A percentile compares a stretch with the other conserved stretches of the same genome.
These are phyloP conservation scores for Dendrobium officinale DNA, from an alignment of 106 monocot genomes.

Conservation along the genomic window DNA sequence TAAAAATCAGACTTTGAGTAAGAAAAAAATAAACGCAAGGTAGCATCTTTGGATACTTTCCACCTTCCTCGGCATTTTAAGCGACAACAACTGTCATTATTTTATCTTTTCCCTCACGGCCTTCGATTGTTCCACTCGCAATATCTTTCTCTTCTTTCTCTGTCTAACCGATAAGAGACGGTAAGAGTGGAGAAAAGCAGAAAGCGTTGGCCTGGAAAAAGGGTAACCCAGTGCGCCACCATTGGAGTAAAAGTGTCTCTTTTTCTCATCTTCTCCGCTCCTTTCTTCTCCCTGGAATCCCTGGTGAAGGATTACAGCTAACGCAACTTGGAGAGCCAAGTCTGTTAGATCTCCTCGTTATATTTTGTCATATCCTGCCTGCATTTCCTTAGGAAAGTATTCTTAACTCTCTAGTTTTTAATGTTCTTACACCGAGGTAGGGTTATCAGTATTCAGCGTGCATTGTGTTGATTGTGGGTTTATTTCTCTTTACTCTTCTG, in stretches of 20 bases:
- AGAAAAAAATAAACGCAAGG: background rate
- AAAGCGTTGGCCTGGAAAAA: slow-evolving; percentile 2
- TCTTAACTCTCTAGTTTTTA: background rate
- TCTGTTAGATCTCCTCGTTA: background rate
- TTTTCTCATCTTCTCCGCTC: background rate
- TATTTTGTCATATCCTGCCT: background rate
- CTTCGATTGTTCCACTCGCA: background rate
- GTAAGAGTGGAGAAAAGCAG: slow-evolving; percentile 3
- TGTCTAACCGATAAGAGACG: background rate
- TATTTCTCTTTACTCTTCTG: background rate
- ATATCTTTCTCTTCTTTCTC: no score
- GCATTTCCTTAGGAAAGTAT: background rate
- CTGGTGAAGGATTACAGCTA: background rate
- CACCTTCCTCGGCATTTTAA: slow-evolving; percentile 2
- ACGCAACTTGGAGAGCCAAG: background rate
- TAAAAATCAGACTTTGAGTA: background rate
- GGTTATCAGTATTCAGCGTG: background rate
- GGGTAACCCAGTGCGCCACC: background rate
- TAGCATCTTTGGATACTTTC: slow-evolving; percentile 4
- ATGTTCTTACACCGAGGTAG: background rate
- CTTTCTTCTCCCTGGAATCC: background rate
- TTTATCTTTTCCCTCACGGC: background rate
- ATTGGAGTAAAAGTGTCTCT: background rate
- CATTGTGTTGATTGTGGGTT: background rate
- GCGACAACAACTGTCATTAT: background rate